Base-by-base conservation (phyloP, 2,329 filamentous ascomycete genomes). In the Phaeomoniella chlamydospora region DNA sequence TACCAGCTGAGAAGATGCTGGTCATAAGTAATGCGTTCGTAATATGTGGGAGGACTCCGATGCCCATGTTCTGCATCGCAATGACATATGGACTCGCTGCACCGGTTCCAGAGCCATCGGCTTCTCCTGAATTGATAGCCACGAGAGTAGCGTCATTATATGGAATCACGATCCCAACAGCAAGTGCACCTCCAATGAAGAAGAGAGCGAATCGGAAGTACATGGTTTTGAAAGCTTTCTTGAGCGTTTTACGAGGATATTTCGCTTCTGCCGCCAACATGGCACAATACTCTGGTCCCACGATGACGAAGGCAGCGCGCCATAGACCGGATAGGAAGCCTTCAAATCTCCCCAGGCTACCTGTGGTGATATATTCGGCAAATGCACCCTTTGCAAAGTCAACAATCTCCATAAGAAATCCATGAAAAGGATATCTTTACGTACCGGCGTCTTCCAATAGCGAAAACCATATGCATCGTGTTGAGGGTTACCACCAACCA, bases 201-300 rank as follows among this genome's bases (percentile, higher is more conserved):
- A 86, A 86, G 12, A 71, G 58, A 1, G 77, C 75, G 17, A 86
- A 62, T n/a, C 81, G 76, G 57, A 80, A 84, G 51, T 83, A 82
- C 2, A 84, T 77, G 37, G 77, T 72, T 39, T 80, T 78, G 55
- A 75, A 84, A 2, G 80, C 80, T 15, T 70, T 72, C 1, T 77
- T 78, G 58, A 87, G 74, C 15, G 77, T 67, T n/a, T 58, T 61
- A 4, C 77, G 70, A 0, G 78, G 78, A 41, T 79, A 77, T 46
- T 78, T 70, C 2, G 78, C 70, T 51, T 83, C 78, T 9, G 70
- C 77, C 2, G 77, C 76, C 3, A 64, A 60, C 64, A 66, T 65
- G 10, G 58, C 51, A 44, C 79, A 72, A 54, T 75, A 77, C 46
- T 79, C 74, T 0, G 74, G 73, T 0, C 75, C 74, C n/a, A 71